These are phyloP conservation scores for slime mould (Dictyostelium discoideum) DNA, from an alignment of 78 protist genomes.

Conservation along the genomic window dicty_2.7 NC_007089.4:3406001-3406500, in stretches of 20 bases:
- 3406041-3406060: not conserved
- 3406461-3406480: conserved; percentile 38
- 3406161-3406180: not conserved
- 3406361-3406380: conserved; percentile 38
- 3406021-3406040: not conserved
- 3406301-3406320: conserved; percentile 24
- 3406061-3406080: not conserved
- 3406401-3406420: not conserved
- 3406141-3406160: not conserved
- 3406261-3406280: conserved; percentile 20
- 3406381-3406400: not conserved
- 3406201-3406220: conserved; percentile 46
- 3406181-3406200: conserved; percentile 20
- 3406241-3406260: conserved; percentile 36
- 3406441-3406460: not conserved
- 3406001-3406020: not conserved
- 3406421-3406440: not conserved
- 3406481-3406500: not conserved
- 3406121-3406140: not conserved
- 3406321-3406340: conserved; percentile 74
- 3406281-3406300: conserved; percentile 44
- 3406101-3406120: not conserved
- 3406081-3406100: not conserved
- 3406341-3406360: conserved; percentile 55
- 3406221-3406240: conserved; percentile 54